Percentiles rank a stretch among this genome's conserved stretches.
Evolutionary conservation across 164 flowering plant species (phyloP).

Genomic region (Tetracentron sinense): DNA sequence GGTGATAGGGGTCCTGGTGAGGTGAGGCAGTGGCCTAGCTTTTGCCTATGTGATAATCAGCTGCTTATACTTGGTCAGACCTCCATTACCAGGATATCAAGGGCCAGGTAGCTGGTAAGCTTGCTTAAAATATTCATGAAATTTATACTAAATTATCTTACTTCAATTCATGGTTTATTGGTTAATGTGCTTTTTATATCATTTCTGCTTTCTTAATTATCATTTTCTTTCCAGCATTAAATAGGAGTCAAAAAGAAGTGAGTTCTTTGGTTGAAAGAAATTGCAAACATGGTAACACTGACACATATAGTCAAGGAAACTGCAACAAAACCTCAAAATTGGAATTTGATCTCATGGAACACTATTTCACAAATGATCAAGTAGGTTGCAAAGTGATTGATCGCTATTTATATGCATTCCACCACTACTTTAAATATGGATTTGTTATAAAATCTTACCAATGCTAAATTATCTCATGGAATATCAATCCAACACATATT

Average conservation of each 20-base stretch:
- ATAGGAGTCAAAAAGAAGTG: conserved; percentile 75
- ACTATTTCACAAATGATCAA: too few species aligned
- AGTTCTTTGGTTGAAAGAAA: conserved; percentile 40
- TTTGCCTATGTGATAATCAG: too few species aligned
- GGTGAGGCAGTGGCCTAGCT: too few species aligned
- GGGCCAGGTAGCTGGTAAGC: conserved; percentile 68
- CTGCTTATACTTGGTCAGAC: conserved; percentile 81
- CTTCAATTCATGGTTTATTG: conserved; percentile 1
- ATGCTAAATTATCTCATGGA: too few species aligned
- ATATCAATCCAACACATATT: too few species aligned
- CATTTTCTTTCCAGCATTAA: conserved; percentile 47
- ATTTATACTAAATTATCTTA: not conserved
- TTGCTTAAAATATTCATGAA: not conserved
- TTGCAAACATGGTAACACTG: conserved; percentile 23
- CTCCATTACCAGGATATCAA: conserved; percentile 81
- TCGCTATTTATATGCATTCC: too few species aligned
- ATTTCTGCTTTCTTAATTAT: not conserved
- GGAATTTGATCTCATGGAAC: conserved; percentile 56
- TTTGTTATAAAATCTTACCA: too few species aligned
- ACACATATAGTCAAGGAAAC: conserved; percentile 26
- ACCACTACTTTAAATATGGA: too few species aligned
- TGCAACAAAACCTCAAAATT: conserved; percentile 27
- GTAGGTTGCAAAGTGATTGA: too few species aligned
- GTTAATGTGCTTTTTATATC: not conserved
- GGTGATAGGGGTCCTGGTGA: too few species aligned